phyloP scores from a whole-genome alignment of 2,329 filamentous ascomycete species.

The Calonectria montana region DNA sequence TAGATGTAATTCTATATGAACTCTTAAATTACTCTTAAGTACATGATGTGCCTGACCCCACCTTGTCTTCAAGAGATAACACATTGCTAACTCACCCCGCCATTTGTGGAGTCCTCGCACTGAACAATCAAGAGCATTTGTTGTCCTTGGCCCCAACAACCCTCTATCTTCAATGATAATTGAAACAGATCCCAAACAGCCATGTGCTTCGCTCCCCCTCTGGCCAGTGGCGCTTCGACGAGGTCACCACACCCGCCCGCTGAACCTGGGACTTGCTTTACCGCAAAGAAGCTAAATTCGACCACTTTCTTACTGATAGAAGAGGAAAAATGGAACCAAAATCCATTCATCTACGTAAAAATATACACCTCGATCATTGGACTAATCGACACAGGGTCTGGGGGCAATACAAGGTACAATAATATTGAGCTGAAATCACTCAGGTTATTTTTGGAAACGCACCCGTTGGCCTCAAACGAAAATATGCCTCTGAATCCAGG shows the following conservation, averaged over 20 bases:
- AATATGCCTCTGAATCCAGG: slow-evolving; percentile 50
- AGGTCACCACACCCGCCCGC: neutral
- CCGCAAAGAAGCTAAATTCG: slow-evolving; percentile 45
- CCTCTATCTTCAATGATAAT: neutral
- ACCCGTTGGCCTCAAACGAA: slow-evolving; percentile 48
- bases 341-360: slow-evolving; percentile 60
- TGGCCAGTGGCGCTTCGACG: no score
- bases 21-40: no score
- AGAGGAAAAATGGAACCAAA: slow-evolving; percentile 55
- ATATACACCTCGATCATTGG: slow-evolving; percentile 51
- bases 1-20: no score
- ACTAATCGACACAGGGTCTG: slow-evolving; percentile 59
- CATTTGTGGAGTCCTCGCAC: neutral
- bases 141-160: neutral
- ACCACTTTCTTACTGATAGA: slow-evolving; percentile 58
- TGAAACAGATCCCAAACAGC: neutral
- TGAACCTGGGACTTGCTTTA: neutral
- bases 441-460: slow-evolving; percentile 54
- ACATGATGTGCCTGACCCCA: no score
- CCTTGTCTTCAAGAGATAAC: neutral
- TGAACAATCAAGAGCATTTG: neutral
- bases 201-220: neutral
- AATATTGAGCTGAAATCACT: slow-evolving; percentile 45
- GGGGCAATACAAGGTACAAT: slow-evolving; percentile 45
- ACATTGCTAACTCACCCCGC: neutral